Evolutionary conservation across 495 filamentous ascomycete genomes (phyloP).

Genomic region (Copromyces sp.): DNA sequence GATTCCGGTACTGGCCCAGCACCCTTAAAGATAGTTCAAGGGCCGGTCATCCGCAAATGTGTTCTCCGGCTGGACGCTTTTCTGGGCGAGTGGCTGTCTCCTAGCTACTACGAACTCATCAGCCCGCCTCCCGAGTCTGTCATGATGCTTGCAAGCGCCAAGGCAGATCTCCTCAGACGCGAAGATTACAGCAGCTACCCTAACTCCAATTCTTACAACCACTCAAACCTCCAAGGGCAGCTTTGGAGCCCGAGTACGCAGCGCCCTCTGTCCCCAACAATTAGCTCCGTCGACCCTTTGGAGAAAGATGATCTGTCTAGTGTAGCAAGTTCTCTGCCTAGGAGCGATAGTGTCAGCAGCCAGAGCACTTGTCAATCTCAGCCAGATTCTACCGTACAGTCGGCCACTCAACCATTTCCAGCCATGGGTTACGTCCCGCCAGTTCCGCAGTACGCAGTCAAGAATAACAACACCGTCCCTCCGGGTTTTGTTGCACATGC

Average conservation of each 20-base stretch:
- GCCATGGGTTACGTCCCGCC: slow-evolving; percentile 58
- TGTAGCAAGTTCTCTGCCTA: slow-evolving; percentile 19
- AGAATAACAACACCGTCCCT: slow-evolving; percentile 69
- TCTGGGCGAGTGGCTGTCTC: slow-evolving; percentile 89
- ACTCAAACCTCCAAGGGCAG: slow-evolving; percentile 25
- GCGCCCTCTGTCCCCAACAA: slow-evolving; percentile 1
- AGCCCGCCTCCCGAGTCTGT: slow-evolving; percentile 77
- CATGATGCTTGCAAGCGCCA: slow-evolving; percentile 78
- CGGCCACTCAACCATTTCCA: slow-evolving; percentile 2
- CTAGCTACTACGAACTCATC: slow-evolving; percentile 86
- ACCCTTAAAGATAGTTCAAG: not conserved
- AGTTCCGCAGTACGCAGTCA: slow-evolving; percentile 73
- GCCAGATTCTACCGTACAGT: not conserved
- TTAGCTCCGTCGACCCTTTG: slow-evolving; percentile 5
- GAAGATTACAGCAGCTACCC: slow-evolving; percentile 50
- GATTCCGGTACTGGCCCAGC: not conserved
- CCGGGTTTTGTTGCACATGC: slow-evolving; percentile 83
- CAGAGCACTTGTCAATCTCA: not conserved
- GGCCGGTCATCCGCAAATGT: slow-evolving; percentile 33
- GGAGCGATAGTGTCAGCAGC: slow-evolving; percentile 11
- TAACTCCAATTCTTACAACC: slow-evolving; percentile 22
- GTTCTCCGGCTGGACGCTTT: slow-evolving; percentile 79
- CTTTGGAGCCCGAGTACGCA: slow-evolving; percentile 27
- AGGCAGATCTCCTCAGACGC: slow-evolving; percentile 67
- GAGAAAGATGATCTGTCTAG: slow-evolving; percentile 13